Base-by-base conservation (phyloP, 495 filamentous ascomycete species). In the Penicillium maclennaniae region DNA sequence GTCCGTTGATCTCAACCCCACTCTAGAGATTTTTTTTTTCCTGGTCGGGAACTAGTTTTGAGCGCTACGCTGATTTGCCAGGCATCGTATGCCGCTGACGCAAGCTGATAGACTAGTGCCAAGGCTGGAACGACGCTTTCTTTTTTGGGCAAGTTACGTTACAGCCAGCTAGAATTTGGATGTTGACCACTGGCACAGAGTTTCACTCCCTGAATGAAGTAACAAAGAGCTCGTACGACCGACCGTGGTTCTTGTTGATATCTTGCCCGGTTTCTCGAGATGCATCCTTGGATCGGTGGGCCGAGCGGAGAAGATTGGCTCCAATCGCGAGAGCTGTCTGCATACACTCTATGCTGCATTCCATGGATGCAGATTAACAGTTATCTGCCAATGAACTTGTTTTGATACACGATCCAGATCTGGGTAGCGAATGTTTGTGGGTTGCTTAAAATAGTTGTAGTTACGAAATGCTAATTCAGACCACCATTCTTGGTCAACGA, bases 271-370 rank as follows among this genome's bases (percentile, higher is more conserved):
- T 53, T 53, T 37, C 43, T 53, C 3, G 34, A 46, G 19, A 21
- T 40, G 7, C n/a, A 39, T 39, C 50, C 50, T 45, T 53, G 50
- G 50, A 34, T 21, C n/a, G 38, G 38, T 7, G 38, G 38, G n/a
- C 38, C 38, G 38, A 40, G 53, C 53, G 56, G 56, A 63, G 56
- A 54, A 52, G 42, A 57, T 51, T 36, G 7, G 27, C 25, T 36
- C 60, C 60, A 63, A 60, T 63, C 37, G 53, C 23, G 36, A 26
- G 26, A 25, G 38, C 41, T 43, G 4, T 4, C 17, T 37, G 23
- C 36, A 52, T 49, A 45, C 50, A 52, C 27, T 25, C 4, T 43
- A 10, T 23, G 34, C 26, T 19, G 6, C 7, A 37, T 34, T 40
- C 53, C 55, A 56, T 49, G 50, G 55, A 48, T 42, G 34, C 8